Evolutionary conservation across 2,329 filamentous ascomycete genomes (phyloP).

Genomic region (Botrytis elliptica): DNA sequence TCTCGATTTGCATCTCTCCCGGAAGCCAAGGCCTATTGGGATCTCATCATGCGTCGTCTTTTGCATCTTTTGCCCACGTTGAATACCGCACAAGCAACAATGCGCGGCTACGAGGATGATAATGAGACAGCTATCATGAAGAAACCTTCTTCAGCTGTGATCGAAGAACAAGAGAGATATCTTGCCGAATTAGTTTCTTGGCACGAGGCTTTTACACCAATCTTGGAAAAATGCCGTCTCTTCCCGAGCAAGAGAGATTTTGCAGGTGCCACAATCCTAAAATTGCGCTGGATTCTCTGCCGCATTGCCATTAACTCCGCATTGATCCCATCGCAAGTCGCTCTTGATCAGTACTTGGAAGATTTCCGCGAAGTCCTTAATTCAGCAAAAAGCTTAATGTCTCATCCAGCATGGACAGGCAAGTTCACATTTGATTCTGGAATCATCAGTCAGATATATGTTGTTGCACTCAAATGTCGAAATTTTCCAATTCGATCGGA

Average conservation of each 20-base stretch:
- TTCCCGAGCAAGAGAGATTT: neutral
- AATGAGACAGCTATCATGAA: neutral
- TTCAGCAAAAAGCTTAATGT: neutral
- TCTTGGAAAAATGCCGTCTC: neutral
- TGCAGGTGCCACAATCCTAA: conserved; percentile 2
- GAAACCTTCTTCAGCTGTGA: neutral
- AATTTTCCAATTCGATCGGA: neutral
- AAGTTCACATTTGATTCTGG: conserved; percentile 5
- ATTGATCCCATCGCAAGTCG: neutral
- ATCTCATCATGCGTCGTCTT: conserved; percentile 11
- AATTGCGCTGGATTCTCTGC: conserved; percentile 5
- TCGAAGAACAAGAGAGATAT: conserved; percentile 6
- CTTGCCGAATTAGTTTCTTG: neutral
- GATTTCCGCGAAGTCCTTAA: conserved; percentile 7
- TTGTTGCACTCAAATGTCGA: conserved; percentile 14
- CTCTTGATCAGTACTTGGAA: neutral
- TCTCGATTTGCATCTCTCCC: neutral
- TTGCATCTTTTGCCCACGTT: conserved; percentile 5
- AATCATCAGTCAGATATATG: neutral
- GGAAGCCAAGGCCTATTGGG: conserved; percentile 7
- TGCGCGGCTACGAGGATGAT: neutral
- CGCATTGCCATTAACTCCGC: neutral
- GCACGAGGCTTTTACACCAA: conserved; percentile 2
- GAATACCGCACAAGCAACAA: neutral
- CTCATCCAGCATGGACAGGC: conserved; percentile 1